A percentile compares a stretch with the other conserved stretches of the same genome.
Conservation (phyloP, 2,329 filamentous ascomycete species). For the Berkeleyomyces rouxiae region DNA sequence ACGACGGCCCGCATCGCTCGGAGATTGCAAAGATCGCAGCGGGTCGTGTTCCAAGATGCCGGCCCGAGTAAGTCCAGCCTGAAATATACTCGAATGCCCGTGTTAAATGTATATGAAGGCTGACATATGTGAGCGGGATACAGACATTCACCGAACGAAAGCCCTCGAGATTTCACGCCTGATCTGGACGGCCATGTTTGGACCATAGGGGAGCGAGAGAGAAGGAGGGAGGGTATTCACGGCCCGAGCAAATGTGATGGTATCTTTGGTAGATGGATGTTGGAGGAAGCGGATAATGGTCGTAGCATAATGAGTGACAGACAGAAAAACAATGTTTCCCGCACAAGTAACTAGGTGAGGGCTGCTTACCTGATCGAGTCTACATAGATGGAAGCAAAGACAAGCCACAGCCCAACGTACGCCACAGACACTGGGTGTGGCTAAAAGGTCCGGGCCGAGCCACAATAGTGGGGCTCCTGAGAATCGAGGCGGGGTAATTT, state of each 20-base stretch:
- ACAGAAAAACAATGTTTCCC: no score
- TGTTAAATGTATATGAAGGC: neutral
- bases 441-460: neutral
- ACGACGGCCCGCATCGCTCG: neutral
- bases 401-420: neutral
- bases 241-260: neutral
- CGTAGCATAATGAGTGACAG: neutral
- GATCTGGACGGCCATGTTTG: neutral
- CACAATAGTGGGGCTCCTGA: neutral
- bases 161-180: neutral
- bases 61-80: constrained; percentile 2
- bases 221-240: neutral
- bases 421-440: neutral
- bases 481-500: neutral
- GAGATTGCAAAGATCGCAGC: neutral
- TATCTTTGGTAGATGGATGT: neutral
- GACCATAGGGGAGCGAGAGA: neutral
- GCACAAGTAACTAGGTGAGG: no score
- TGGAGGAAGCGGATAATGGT: neutral
- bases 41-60: neutral
- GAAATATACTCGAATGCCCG: neutral
- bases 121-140: neutral
- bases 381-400: neutral
- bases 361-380: no score
- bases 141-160: neutral